These are phyloP conservation scores for Cotoneaster glaucophyllus DNA, from an alignment of 306 rosid species.

Conservation along the genomic window DNA sequence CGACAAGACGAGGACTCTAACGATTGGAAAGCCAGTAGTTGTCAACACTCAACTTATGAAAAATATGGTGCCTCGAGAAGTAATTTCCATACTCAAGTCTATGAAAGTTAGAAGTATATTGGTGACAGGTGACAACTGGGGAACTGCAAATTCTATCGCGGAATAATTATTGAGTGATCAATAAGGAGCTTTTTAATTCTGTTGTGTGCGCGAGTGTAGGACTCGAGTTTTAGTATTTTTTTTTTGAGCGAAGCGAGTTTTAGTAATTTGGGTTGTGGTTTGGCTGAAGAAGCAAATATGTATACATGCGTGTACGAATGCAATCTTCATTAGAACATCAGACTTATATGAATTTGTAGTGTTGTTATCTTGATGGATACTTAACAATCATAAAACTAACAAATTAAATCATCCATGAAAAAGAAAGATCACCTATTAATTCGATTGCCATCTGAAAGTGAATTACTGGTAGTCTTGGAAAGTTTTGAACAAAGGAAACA, in stretches of 20 bases:
- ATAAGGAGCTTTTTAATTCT: not conserved
- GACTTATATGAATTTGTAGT: not conserved
- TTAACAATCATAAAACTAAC: not conserved
- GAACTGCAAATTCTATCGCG: slow-evolving; percentile 62
- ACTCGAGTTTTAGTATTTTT: not conserved
- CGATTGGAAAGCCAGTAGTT: slow-evolving; percentile 63
- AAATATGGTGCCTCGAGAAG: slow-evolving; percentile 35
- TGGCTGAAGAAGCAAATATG: not conserved
- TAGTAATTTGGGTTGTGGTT: not conserved
- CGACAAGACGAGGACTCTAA: slow-evolving; percentile 77
- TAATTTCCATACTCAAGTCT: slow-evolving; percentile 46
- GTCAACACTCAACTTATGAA: slow-evolving; percentile 47
- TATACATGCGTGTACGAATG: not conserved
- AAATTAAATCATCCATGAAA: not conserved
- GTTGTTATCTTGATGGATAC: not conserved
- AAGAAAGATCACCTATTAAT: not conserved
- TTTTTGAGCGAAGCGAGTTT: too few species aligned
- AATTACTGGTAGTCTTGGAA: not conserved
- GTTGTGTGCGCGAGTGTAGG: not conserved
- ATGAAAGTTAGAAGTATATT: slow-evolving; percentile 59
- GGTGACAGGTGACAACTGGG: slow-evolving; percentile 79
- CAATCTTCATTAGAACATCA: not conserved
- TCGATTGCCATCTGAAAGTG: not conserved
- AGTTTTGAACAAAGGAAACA: too few species aligned
- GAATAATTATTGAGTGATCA: slow-evolving; percentile 29